Percentiles rank a stretch among this genome's conserved stretches.
phyloP scores from a whole-genome alignment of 2,329 filamentous ascomycete genomes.

The Aureobasidium sp. region DNA sequence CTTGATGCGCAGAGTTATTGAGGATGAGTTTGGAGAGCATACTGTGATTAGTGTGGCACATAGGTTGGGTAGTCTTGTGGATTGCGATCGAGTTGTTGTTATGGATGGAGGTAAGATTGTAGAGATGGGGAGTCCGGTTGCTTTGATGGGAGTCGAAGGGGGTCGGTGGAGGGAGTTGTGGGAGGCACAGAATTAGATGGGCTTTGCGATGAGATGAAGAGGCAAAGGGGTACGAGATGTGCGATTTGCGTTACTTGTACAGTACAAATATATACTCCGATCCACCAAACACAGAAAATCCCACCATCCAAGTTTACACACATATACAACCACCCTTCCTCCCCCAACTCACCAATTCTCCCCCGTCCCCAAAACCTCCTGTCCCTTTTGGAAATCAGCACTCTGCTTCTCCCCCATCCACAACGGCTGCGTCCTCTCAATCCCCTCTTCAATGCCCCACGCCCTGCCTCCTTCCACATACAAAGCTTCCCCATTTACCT shows the following conservation, averaged over 20 bases:
- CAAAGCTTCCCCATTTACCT: constrained; percentile 36
- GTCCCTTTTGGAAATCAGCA: constrained; percentile 30
- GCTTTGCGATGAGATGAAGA: too few relatives aligned
- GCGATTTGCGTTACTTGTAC: too few relatives aligned
- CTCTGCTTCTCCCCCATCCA: constrained; percentile 39
- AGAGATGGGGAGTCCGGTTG: constrained; percentile 29
- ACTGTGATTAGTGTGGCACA: constrained; percentile 56
- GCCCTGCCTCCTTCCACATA: constrained; percentile 38
- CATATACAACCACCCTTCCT: neutral
- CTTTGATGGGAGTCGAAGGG: neutral
- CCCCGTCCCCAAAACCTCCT: constrained; percentile 29
- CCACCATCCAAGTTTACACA: neutral
- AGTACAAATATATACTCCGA: too few relatives aligned
- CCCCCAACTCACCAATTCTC: constrained; percentile 16
- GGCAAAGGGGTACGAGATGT: too few relatives aligned
- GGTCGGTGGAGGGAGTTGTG: neutral
- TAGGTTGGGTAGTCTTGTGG: constrained; percentile 48
- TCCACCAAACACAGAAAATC: too few relatives aligned
- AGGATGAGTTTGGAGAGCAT: constrained; percentile 42
- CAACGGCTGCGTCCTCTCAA: constrained; percentile 35
- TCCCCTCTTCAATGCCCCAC: constrained; percentile 39
- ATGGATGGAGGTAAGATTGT: constrained; percentile 44
- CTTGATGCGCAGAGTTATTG: neutral
- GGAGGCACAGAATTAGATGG: neutral
- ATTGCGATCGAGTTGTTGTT: constrained; percentile 47